These are phyloP conservation scores for Amphicarpaea edgeworthii DNA, from an alignment of 306 rosid species.

Conservation along the genomic window DNA sequence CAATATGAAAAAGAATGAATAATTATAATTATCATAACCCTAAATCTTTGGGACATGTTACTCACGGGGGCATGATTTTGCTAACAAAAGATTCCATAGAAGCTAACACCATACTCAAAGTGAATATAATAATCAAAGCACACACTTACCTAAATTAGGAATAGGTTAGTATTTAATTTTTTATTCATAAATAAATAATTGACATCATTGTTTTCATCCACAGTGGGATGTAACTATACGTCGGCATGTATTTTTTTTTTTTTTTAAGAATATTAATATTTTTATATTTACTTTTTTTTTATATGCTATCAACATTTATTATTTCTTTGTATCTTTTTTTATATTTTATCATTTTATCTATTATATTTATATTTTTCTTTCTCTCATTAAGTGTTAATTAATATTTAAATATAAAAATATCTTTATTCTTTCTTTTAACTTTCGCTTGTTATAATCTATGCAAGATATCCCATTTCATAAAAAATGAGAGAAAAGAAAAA, in stretches of 20 bases:
- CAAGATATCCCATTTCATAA: background rate
- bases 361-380: too few relatives aligned
- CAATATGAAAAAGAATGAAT: background rate
- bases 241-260: background rate
- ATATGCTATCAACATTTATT: too few relatives aligned
- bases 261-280: too few relatives aligned
- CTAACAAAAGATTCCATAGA: background rate
- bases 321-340: too few relatives aligned
- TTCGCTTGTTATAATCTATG: too few relatives aligned
- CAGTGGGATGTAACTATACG: background rate
- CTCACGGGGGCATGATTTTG: constrained; percentile 6
- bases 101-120: background rate
- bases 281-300: too few relatives aligned
- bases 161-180: background rate
- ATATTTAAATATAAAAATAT: too few relatives aligned
- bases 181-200: background rate
- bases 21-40: background rate
- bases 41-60: constrained; percentile 25
- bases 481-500: background rate
- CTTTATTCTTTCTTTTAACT: too few relatives aligned
- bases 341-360: too few relatives aligned
- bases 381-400: too few relatives aligned
- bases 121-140: background rate
- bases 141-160: constrained; percentile 4
- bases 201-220: background rate